Evolutionary conservation across 129 eudicot genomes (phyloP), one percentile per base, ranked within the genome.

Genomic region (Arctium minus): DNA sequence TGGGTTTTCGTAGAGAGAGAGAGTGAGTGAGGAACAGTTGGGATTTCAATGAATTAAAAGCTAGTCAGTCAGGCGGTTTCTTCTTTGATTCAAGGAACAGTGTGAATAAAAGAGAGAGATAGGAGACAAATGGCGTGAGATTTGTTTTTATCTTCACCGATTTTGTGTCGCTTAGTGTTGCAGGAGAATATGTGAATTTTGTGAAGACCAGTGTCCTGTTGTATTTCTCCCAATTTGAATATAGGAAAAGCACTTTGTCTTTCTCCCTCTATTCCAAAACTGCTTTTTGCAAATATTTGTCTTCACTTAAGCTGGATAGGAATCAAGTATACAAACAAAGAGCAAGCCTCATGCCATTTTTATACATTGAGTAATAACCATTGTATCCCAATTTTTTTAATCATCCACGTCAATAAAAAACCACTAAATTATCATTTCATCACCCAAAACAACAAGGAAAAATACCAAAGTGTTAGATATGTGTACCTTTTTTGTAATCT

Each of bases 71-170:
- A 83, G 86, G 82, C 83, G 86, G 86, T 78, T 78, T 84, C 83
- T 76, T 82, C 77, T 68, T 82, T 68, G 81, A 71, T 82, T 75
- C 75, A 48, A 79, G 15, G 75, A 69, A 32, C 27, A 67, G 82
- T 79, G 50, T 38, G 79, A 10, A 6, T 5, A 7, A 53, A 77
- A 76, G 60, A 68, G 86, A 76, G 9, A 46, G 79, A 36, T 35
- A 70, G 82, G 73, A 83, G 83, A 74, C 86, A 84, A 84, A 84
- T 84, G 87, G 87, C 79, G 87, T 76, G 86, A 76, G 86, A 78
- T 72, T 79, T 84, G 87, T 72, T 78, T 78, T 64, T 84, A 62
- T 64, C 70, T 72, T 79, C 83, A 84, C 87, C 83, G 80, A 84
- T 84, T 84, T 56, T 78, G 42, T 78, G 86, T 83, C 86, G 74